These are phyloP conservation scores for Candida pseudoglaebosa DNA, from an alignment of 805 yeast species.

Conservation along the genomic window DNA sequence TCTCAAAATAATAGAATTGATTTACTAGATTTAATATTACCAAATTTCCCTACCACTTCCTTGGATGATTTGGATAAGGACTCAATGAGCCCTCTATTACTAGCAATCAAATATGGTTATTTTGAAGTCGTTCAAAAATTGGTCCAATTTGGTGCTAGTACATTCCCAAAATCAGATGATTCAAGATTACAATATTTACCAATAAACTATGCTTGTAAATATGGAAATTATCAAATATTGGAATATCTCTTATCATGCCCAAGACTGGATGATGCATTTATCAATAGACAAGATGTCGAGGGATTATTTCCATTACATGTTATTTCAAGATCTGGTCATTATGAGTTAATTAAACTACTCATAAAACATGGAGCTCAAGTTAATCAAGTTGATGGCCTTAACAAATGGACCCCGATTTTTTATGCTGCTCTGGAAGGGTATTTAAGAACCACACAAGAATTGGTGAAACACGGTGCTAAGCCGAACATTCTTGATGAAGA, in stretches of 20 bases:
- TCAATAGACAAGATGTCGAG: conserved; percentile 72
- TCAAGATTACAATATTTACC: conserved; percentile 65
- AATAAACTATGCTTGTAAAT: conserved; percentile 82
- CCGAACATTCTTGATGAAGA: conserved; percentile 70
- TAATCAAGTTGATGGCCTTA: conserved; percentile 76
- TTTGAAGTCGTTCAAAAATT: conserved; percentile 36
- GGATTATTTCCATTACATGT: conserved; percentile 87
- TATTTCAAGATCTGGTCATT: conserved; percentile 80
- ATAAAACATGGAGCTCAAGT: conserved; percentile 69
- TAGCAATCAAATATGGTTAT: conserved; percentile 71
- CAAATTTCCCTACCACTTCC: conserved; percentile 29
- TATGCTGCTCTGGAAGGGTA: conserved; percentile 89
- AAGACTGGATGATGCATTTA: conserved; percentile 16
- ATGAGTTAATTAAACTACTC: conserved; percentile 61
- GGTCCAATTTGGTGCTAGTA: conserved; percentile 30
- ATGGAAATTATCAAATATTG: conserved; percentile 71
- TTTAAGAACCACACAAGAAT: conserved; percentile 59
- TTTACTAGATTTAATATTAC: conserved; percentile 40
- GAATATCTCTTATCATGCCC: conserved; percentile 51
- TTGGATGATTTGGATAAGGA: conserved; percentile 61
- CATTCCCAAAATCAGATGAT: conserved; percentile 43
- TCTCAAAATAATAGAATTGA: conserved; percentile 51
- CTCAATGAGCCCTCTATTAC: conserved; percentile 76
- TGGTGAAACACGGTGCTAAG: conserved; percentile 72
- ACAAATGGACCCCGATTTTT: conserved; percentile 91